A percentile compares a stretch with the other conserved stretches of the same genome.
Evolutionary conservation across 352 stramenopile genomes (phyloP).

Genomic region (Pythium volutum): DNA sequence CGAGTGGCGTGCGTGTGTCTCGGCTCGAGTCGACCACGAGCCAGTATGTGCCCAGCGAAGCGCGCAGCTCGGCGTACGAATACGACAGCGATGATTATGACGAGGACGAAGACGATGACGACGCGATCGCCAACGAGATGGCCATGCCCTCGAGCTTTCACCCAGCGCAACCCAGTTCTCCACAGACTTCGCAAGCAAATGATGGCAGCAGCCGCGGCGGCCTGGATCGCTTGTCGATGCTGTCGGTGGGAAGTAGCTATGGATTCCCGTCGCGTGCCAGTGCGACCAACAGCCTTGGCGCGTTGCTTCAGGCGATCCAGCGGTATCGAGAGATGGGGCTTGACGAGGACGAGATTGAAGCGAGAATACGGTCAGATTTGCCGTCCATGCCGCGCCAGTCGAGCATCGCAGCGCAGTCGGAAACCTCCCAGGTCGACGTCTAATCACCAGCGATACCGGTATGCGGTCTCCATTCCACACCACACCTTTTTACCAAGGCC

Average conservation of each 20-base stretch:
- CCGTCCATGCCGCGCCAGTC: conserved; percentile 46
- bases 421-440: conserved; percentile 16
- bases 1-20: conserved; percentile 11
- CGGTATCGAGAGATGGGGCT: conserved; percentile 55
- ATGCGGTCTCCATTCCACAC: not conserved
- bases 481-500: not conserved
- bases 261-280: conserved; percentile 56
- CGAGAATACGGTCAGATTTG: conserved; percentile 61
- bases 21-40: conserved; percentile 11
- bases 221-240: conserved; percentile 32
- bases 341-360: conserved; percentile 65
- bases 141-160: conserved; percentile 40
- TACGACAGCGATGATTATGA: conserved; percentile 34
- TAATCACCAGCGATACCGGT: not conserved
- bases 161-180: not conserved
- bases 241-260: conserved; percentile 53
- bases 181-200: conserved; percentile 4
- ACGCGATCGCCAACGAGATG: conserved; percentile 68
- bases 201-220: conserved; percentile 3
- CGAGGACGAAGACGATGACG: conserved; percentile 41
- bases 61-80: conserved; percentile 27
- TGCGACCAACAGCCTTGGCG: conserved; percentile 56
- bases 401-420: conserved; percentile 26
- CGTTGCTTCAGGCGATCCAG: conserved; percentile 57
- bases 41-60: conserved; percentile 19